Conservation (phyloP, 2,329 filamentous ascomycete species). For the Diaporthe vaccinii region DNA sequence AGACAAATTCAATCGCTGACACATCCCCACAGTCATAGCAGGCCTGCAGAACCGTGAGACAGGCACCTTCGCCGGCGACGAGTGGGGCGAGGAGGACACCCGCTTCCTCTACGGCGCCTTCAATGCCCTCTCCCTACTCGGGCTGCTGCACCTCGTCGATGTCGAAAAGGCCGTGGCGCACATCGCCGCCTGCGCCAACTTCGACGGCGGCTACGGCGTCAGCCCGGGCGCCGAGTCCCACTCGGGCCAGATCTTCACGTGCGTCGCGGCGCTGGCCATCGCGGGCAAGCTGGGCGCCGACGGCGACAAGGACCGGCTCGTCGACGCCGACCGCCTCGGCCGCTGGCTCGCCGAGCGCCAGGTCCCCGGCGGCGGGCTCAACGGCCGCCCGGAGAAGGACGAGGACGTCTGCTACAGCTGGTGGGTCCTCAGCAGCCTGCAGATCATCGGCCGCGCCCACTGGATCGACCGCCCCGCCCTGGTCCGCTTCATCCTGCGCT, state of each 20-base stretch:
- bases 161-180: conserved; percentile 84
- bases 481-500: conserved; percentile 84
- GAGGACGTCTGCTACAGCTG: conserved; percentile 99
- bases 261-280: conserved; percentile 88
- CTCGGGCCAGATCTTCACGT: conserved; percentile 95
- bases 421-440: conserved; percentile 95
- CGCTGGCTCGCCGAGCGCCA: conserved; percentile 96
- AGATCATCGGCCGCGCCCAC: conserved; percentile 87
- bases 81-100: conserved; percentile 97
- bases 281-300: conserved; percentile 79
- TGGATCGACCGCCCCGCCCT: conserved; percentile 93
- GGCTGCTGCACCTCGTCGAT: conserved; percentile 79
- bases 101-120: conserved; percentile 93
- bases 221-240: conserved; percentile 94
- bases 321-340: conserved; percentile 85
- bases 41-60: conserved; percentile 82
- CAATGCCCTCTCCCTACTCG: conserved; percentile 88
- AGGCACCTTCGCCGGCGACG: conserved; percentile 92
- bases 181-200: conserved; percentile 87
- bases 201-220: conserved; percentile 94
- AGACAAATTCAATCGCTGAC: not conserved
- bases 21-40: conserved; percentile 74
- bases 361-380: conserved; percentile 86
- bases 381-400: conserved; percentile 93
- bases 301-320: conserved; percentile 67